Conservation (phyloP, 2,329 filamentous ascomycete species). For the Fusarium mangiferae region DNA sequence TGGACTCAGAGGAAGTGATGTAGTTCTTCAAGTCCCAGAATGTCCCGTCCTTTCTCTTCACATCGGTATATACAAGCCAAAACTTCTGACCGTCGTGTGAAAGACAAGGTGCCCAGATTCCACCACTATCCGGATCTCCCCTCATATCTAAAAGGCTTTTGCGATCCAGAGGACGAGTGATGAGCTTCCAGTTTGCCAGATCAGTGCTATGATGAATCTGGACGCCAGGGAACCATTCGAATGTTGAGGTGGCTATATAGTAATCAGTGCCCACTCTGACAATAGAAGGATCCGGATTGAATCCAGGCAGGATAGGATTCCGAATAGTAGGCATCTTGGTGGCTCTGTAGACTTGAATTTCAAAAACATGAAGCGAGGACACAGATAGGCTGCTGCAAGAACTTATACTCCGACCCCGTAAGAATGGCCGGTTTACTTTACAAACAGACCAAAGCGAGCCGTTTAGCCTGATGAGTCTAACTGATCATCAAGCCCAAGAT, state of each 20-base stretch:
- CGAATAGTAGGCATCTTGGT: constrained; percentile 56
- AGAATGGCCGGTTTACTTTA: not conserved
- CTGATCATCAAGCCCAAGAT: not conserved
- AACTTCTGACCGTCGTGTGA: constrained; percentile 68
- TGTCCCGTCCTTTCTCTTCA: constrained; percentile 72
- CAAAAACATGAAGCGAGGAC: not conserved
- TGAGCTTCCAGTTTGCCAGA: constrained; percentile 62
- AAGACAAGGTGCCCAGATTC: constrained; percentile 71
- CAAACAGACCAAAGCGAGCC: not conserved
- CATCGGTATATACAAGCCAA: constrained; percentile 72
- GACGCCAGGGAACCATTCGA: constrained; percentile 65
- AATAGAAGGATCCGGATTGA: constrained; percentile 65
- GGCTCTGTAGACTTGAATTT: not conserved
- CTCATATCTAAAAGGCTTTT: constrained; percentile 64
- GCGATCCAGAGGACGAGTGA: constrained; percentile 58
- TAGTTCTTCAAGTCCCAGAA: constrained; percentile 71
- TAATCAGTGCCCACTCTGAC: constrained; percentile 61
- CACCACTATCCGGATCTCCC: constrained; percentile 67
- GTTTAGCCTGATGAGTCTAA: not conserved
- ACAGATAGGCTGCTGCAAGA: not conserved
- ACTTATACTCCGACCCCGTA: not conserved
- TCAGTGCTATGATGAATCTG: constrained; percentile 64
- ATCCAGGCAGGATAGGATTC: constrained; percentile 66
- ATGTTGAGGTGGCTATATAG: constrained; percentile 65
- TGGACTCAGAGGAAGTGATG: constrained; percentile 57